Conservation (phyloP, 148 eudicot species). For the Camellia granthamiana region DNA sequence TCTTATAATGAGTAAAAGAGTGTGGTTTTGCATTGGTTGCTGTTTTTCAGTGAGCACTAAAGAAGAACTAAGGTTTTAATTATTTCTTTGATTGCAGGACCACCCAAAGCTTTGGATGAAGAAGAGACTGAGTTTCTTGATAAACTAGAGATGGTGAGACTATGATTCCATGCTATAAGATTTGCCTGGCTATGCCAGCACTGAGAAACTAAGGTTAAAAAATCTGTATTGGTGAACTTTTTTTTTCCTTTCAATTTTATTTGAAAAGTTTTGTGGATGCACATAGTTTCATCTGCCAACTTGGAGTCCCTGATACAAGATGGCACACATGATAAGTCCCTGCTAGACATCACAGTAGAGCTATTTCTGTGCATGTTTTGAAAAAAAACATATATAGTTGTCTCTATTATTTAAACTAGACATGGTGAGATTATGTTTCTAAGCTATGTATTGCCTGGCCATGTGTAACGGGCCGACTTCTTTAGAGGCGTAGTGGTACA, state of each 20-base stretch:
- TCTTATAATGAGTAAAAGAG: not conserved
- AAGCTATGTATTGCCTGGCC: not conserved
- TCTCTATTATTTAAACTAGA: constrained; percentile 23
- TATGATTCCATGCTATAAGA: not conserved
- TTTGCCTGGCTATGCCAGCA: not conserved
- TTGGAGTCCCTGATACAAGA: not conserved
- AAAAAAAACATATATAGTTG: not conserved
- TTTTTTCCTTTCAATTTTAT: not conserved
- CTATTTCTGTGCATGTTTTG: not conserved
- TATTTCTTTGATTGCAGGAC: constrained; percentile 53
- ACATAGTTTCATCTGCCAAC: not conserved
- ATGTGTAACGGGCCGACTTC: not conserved
- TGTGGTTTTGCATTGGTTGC: not conserved
- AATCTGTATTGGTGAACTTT: not conserved
- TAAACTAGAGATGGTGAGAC: constrained; percentile 61
- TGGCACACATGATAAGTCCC: not conserved
- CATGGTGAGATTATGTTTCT: constrained; percentile 35
- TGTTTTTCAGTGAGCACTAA: not conserved
- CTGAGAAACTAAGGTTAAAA: constrained; percentile 2
- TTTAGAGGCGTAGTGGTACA: too few relatives aligned
- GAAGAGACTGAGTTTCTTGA: constrained; percentile 96
- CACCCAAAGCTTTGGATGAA: constrained; percentile 97
- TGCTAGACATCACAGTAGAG: not conserved
- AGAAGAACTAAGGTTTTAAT: not conserved
- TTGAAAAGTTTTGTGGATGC: not conserved